phyloP scores from a whole-genome alignment of 2,329 filamentous ascomycete genomes.

The Aspergillus bombycis region DNA sequence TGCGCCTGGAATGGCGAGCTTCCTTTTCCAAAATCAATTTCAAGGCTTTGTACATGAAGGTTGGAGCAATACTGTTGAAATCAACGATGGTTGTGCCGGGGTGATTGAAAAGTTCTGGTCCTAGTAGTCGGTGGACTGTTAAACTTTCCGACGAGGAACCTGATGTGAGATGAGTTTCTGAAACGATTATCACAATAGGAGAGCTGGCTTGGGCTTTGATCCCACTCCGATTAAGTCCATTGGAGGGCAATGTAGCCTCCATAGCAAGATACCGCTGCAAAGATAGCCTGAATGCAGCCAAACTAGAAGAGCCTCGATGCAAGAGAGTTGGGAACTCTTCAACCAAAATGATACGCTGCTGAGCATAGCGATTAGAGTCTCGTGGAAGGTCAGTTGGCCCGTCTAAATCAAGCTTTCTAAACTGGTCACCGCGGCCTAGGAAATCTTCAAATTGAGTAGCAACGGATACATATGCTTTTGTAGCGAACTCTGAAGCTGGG shows the following conservation, averaged over 20 bases:
- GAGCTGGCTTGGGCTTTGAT: conserved; percentile 51
- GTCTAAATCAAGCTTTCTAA: conserved; percentile 67
- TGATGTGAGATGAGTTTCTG: conserved; percentile 84
- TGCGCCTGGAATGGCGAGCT: conserved; percentile 73
- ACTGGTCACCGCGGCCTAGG: conserved; percentile 77
- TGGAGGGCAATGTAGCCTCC: conserved; percentile 58
- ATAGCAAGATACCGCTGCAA: conserved; percentile 75
- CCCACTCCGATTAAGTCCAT: conserved; percentile 24
- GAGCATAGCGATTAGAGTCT: conserved; percentile 6
- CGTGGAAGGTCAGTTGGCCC: conserved; percentile 9
- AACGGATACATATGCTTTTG: conserved; percentile 68
- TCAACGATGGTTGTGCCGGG: conserved; percentile 79
- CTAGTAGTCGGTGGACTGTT: conserved; percentile 86
- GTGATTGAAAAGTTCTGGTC: conserved; percentile 82
- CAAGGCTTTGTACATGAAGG: conserved; percentile 81
- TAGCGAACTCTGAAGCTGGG: conserved; percentile 60
- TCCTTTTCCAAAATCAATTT: conserved; percentile 84
- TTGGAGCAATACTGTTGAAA: conserved; percentile 90
- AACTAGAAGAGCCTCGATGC: conserved; percentile 63
- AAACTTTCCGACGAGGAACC: conserved; percentile 87
- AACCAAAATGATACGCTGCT: conserved; percentile 66
- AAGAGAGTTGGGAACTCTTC: conserved; percentile 84
- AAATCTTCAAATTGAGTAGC: conserved; percentile 91
- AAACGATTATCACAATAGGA: conserved; percentile 86
- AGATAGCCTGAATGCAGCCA: conserved; percentile 73